A percentile compares a stretch with the other conserved stretches of the same genome.
Evolutionary conservation across 495 filamentous ascomycete species (phyloP).

Genomic region (Hamigera avellanea): DNA sequence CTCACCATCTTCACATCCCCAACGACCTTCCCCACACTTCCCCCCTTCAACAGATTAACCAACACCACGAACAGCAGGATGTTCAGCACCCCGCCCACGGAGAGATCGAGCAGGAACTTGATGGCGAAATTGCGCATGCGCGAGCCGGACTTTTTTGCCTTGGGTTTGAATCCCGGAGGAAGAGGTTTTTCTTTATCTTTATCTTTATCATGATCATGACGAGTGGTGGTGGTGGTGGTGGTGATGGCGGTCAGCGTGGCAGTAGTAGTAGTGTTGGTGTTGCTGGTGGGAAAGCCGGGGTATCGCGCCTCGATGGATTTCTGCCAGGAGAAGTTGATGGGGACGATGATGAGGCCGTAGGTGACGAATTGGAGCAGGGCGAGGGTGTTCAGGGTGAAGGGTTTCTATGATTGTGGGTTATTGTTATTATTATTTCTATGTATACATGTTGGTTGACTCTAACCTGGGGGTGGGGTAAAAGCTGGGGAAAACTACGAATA

Average conservation of each 20-base stretch:
- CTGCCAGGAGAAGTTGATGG: slow-evolving; percentile 86
- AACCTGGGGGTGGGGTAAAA: too few relatives aligned
- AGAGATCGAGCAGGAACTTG: slow-evolving; percentile 81
- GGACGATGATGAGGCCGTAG: slow-evolving; percentile 63
- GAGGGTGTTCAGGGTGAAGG: slow-evolving; percentile 42
- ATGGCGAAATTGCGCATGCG: slow-evolving; percentile 53
- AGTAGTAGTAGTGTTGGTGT: not conserved
- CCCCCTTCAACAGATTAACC: slow-evolving; percentile 43
- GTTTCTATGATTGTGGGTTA: slow-evolving; percentile 12
- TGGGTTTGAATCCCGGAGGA: slow-evolving; percentile 8
- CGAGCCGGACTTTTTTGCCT: not conserved
- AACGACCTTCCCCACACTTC: slow-evolving; percentile 5
- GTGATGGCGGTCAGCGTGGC: not conserved
- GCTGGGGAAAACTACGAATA: slow-evolving; percentile 1
- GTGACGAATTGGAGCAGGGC: slow-evolving; percentile 69
- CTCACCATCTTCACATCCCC: not conserved
- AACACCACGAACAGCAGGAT: slow-evolving; percentile 60
- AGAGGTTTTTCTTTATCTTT: slow-evolving; percentile 23
- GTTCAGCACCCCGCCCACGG: slow-evolving; percentile 62
- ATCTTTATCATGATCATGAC: slow-evolving; percentile 26
- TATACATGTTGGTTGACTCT: not conserved
- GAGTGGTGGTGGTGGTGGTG: slow-evolving; percentile 1
- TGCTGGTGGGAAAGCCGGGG: slow-evolving; percentile 28
- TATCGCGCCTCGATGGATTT: slow-evolving; percentile 42
- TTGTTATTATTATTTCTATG: slow-evolving; percentile 2